Percentiles rank a stretch among this genome's conserved stretches.
Evolutionary conservation across 805 yeast genomes (phyloP).

Genomic region (Yamadazyma insecticola): DNA sequence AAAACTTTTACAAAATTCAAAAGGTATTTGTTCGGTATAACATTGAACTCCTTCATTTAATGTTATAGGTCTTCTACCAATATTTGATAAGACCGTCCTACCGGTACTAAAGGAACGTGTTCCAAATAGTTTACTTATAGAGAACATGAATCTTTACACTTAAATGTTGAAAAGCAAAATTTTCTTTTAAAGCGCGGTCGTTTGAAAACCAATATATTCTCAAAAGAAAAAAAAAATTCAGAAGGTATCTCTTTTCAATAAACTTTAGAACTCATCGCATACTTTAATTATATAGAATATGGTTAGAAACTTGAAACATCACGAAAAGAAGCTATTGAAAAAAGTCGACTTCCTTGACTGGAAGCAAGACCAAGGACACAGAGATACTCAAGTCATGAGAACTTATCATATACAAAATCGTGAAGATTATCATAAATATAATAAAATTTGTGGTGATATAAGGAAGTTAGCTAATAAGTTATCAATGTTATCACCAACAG

Average conservation of each 20-base stretch:
- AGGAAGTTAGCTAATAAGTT: constrained; percentile 83
- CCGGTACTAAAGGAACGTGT: constrained; percentile 1
- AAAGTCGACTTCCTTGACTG: constrained; percentile 96
- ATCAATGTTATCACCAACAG: constrained; percentile 80
- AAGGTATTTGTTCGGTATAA: constrained; percentile 43
- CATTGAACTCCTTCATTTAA: constrained; percentile 58
- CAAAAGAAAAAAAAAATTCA: too few species aligned
- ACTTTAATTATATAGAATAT: too few species aligned
- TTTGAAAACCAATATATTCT: too few species aligned
- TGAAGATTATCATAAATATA: constrained; percentile 93
- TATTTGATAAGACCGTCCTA: constrained; percentile 43
- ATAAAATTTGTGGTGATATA: constrained; percentile 87
- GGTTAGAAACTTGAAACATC: constrained; percentile 89
- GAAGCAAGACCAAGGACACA: constrained; percentile 93
- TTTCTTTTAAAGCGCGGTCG: too few species aligned
- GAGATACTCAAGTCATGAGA: constrained; percentile 96
- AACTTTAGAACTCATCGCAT: too few species aligned
- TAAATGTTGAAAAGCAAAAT: too few species aligned
- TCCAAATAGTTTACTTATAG: not conserved
- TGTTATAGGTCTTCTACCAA: constrained; percentile 77
- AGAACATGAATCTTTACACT: too few species aligned
- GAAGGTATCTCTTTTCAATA: too few species aligned
- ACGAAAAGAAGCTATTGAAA: constrained; percentile 89
- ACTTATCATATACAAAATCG: constrained; percentile 90
- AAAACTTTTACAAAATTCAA: constrained; percentile 52